Conservation (phyloP, 192 early-diverging fungal genomes). For the Glomus cerebriforme region DNA sequence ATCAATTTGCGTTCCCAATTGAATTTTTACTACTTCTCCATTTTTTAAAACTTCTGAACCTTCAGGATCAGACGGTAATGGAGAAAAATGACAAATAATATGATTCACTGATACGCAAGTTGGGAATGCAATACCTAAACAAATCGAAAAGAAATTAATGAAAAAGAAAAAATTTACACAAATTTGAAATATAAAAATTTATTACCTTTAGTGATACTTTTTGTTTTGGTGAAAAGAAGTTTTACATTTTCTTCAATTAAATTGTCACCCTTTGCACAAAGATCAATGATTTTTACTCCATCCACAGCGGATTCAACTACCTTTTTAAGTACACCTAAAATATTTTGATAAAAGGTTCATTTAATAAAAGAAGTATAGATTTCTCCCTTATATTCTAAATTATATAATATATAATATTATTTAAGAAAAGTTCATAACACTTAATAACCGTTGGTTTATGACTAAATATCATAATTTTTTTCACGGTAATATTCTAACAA, state of each 20-base stretch:
- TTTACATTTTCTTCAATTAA: slow-evolving; percentile 77
- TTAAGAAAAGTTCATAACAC: too few species aligned
- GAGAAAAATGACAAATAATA: slow-evolving; percentile 81
- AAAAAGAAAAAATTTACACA: neutral
- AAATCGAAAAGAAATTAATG: neutral
- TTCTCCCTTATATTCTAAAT: too few species aligned
- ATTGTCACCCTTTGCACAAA: slow-evolving; percentile 88
- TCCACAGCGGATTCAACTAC: slow-evolving; percentile 69
- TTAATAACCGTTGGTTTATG: too few species aligned
- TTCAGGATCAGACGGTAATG: slow-evolving; percentile 73
- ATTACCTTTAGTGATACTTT: slow-evolving; percentile 67
- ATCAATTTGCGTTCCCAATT: slow-evolving; percentile 91
- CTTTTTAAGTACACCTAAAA: slow-evolving; percentile 66
- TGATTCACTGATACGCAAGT: slow-evolving; percentile 86
- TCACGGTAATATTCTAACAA: neutral
- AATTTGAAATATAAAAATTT: neutral
- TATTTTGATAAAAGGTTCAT: neutral
- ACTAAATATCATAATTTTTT: too few species aligned
- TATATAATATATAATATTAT: too few species aligned
- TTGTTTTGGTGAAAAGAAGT: slow-evolving; percentile 79
- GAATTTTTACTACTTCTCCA: slow-evolving; percentile 89
- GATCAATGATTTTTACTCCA: slow-evolving; percentile 82
- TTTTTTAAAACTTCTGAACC: slow-evolving; percentile 60
- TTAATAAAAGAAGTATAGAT: too few species aligned
- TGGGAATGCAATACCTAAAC: slow-evolving; percentile 80